Evolutionary conservation across 2,329 filamentous ascomycete species (phyloP), one percentile per base, ranked within the genome.

Genomic region (Teratosphaeria viscida): DNA sequence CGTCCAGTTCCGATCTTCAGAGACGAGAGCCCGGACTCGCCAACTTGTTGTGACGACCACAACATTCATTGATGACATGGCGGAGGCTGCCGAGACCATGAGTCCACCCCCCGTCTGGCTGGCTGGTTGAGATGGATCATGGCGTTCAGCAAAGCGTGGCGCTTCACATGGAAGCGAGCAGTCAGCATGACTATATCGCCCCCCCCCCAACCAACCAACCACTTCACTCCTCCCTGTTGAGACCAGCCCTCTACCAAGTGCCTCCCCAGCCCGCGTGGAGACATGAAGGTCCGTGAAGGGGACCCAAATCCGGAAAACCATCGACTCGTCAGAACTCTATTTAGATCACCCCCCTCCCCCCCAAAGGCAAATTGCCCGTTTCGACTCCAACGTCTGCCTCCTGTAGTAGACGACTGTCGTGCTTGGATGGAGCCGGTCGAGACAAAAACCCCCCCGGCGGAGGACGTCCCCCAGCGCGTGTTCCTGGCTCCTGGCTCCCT

Each of bases 311-410:
- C 14, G 55, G 55, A 23, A n/a, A 16, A 8, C 19, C 14, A 19
- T 2, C 10, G 32, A 19, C 7, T 37, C 14, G 32, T 16, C 34
- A 19, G 55, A 39, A 57, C 59, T 52, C 8, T 26, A 52, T 54
- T 54, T 57, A 60, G 59, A 60, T 53, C 37, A 29, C 23, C 19
- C 23, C 58, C 43, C 29, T 2, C 23, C 19, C 23, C 58, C 43
- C 29, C 29, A 32, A 32, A 34, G 55, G 57, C 54, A 37, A 57
- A 60, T 60, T 60, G n/a, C 55, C 52, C 19, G 59, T 60, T 60
- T 57, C 59, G 57, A 54, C 29, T 53, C 23, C 23, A 23, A 23
- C 23, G 23, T 23, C 23, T 23, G 23, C 23, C 39, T 47, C 34
- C 5, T 55, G 59, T 29, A 32, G 34, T 12, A n/a, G 16, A 23